These are phyloP conservation scores for Rhazya stricta DNA, from an alignment of 257 asterid species.

Conservation along the genomic window DNA sequence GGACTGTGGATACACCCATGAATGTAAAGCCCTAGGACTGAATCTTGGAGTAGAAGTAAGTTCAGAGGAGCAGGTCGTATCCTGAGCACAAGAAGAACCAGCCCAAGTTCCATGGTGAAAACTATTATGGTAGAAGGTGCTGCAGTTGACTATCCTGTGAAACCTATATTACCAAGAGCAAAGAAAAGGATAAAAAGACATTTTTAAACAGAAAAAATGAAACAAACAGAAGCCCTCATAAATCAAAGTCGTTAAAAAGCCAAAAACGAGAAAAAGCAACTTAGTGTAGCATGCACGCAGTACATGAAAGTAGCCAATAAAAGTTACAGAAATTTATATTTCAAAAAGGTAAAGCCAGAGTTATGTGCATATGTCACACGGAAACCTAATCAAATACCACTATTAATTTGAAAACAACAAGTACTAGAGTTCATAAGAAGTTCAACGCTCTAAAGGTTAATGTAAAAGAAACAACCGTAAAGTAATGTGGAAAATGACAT, in stretches of 20 bases:
- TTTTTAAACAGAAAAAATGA: constrained; percentile 3
- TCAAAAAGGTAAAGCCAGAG: neutral
- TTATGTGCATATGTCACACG: neutral
- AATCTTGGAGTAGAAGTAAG: constrained; percentile 30
- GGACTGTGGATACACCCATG: constrained; percentile 95
- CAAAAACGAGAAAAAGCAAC: neutral
- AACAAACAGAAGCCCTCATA: constrained; percentile 2
- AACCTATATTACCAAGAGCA: constrained; percentile 52
- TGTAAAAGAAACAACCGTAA: neutral
- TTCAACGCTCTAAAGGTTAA: neutral
- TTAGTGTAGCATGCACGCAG: neutral
- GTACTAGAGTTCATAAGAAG: neutral
- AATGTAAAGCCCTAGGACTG: constrained; percentile 32
- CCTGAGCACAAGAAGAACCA: constrained; percentile 26
- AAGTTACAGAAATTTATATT: neutral
- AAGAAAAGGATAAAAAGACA: constrained; percentile 18
- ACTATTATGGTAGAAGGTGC: constrained; percentile 34
- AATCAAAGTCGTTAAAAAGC: neutral
- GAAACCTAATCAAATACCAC: neutral
- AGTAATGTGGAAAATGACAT: neutral
- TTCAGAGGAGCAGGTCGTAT: constrained; percentile 28
- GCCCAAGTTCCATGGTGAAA: constrained; percentile 27
- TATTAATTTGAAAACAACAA: neutral
- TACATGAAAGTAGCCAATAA: neutral
- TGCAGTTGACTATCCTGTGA: constrained; percentile 59